Percentiles rank a stretch among this genome's conserved stretches.
phyloP scores from a whole-genome alignment of 306 rosid species.

The Datisca glomerata region DNA sequence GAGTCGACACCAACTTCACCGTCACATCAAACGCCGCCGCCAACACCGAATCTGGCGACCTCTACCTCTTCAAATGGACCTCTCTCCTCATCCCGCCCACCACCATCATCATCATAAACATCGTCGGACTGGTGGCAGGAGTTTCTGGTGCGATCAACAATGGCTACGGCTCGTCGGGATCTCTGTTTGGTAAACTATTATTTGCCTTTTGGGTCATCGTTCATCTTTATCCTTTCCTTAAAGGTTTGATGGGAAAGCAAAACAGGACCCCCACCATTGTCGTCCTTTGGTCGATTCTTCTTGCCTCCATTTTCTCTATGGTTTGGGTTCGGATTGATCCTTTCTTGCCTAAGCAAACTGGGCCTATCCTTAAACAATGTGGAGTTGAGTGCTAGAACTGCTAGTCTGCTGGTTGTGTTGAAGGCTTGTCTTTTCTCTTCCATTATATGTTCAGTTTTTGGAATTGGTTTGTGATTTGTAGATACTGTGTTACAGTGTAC shows the following conservation, averaged over 20 bases:
- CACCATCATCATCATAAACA: constrained; percentile 64
- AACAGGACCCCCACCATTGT: constrained; percentile 89
- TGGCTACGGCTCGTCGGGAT: constrained; percentile 90
- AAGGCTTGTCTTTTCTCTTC: constrained; percentile 14
- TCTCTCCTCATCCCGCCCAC: constrained; percentile 89
- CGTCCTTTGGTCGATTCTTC: constrained; percentile 72
- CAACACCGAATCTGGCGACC: constrained; percentile 38
- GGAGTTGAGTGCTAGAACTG: constrained; percentile 82
- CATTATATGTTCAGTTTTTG: not conserved
- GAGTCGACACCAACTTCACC: constrained; percentile 43
- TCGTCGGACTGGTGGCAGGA: constrained; percentile 96
- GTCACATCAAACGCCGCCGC: constrained; percentile 61
- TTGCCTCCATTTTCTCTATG: constrained; percentile 74
- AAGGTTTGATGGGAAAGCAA: constrained; percentile 86
- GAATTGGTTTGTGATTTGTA: too few relatives aligned
- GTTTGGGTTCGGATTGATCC: constrained; percentile 89
- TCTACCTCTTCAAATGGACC: constrained; percentile 88
- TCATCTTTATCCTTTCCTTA: constrained; percentile 93
- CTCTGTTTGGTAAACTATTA: constrained; percentile 76
- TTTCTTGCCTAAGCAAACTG: constrained; percentile 75
- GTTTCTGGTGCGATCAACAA: constrained; percentile 80
- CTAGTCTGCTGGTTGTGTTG: too few relatives aligned
- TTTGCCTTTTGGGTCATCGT: constrained; percentile 89
- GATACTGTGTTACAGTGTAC: too few relatives aligned
- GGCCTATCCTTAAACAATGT: constrained; percentile 85